Base-by-base conservation (phyloP, 2,329 filamentous ascomycete genomes). In the Pyrenophora tritici-repentis region DNA sequence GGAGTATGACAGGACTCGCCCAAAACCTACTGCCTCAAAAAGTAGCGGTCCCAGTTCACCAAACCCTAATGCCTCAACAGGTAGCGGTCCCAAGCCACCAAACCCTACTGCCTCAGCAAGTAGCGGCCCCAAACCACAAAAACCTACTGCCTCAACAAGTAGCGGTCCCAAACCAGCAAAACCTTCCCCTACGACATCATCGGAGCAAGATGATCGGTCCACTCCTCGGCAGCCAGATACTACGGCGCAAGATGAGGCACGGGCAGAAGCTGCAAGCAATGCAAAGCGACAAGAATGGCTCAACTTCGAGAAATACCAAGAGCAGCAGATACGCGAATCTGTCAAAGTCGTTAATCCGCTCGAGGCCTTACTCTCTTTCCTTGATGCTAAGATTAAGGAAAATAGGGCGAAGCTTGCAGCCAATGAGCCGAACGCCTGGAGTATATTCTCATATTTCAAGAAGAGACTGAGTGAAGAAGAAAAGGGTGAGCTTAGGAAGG, bases 201-300 rank as follows among this genome's bases (percentile, higher is more conserved):
- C 22, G 14, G 39, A 43, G 16, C 6, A 32, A 4, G 29, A 17
- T 6, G 13, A n/a, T 16, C 47, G 10, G 12, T 3, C 26, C 20
- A 4, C 20, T 10, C 24, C 40, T 7, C 38, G 14, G 18, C 35
- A 24, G 10, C 20, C 13, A 22, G 42, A 41, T 6, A 36, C 49
- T 9, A 24, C 33, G 18, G 24, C 42, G 13, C 43, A 47, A n/a
- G 37, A 39, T 5, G 42, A 52, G 17, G 48, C 42, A 12, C 37
- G 32, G 17, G 42, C 48, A 8, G 17, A 47, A 26, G 42, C 36
- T 18, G 41, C 47, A 17, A 46, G 29, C 37, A 24, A 40, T 4
- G 36, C 14, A 32, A 52, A 47, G n/a, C 49, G 42, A 20, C 49
- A 36, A 26, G 37, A 52, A 37, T 52, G 43, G 49, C 39, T 52